A percentile compares a stretch with the other conserved stretches of the same genome.
Evolutionary conservation across 805 yeast genomes (phyloP).

Genomic region (Lachancea waltii): DNA sequence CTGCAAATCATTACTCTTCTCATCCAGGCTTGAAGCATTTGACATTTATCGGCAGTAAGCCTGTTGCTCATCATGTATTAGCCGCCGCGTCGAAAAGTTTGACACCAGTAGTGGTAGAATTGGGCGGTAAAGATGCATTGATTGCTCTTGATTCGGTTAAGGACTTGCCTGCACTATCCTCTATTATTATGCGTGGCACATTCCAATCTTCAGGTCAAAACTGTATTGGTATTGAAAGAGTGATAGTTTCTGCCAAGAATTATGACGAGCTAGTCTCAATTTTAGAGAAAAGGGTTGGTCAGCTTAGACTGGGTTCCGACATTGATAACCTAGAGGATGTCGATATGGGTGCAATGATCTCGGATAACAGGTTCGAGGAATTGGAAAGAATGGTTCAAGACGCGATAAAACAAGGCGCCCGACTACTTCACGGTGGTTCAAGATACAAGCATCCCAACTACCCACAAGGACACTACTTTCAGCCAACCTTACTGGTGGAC

Average conservation of each 20-base stretch:
- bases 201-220: slow-evolving; percentile 98
- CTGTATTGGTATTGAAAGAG: slow-evolving; percentile 95
- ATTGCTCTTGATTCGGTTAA: slow-evolving; percentile 77
- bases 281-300: slow-evolving; percentile 50
- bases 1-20: slow-evolving; percentile 78
- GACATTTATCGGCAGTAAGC: slow-evolving; percentile 93
- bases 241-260: slow-evolving; percentile 66
- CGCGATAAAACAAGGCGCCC: slow-evolving; percentile 80
- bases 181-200: slow-evolving; percentile 87
- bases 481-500: slow-evolving; percentile 81
- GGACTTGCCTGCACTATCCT: slow-evolving; percentile 52
- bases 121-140: slow-evolving; percentile 95
- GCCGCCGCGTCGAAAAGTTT: slow-evolving; percentile 76
- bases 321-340: slow-evolving; percentile 86
- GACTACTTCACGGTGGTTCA: slow-evolving; percentile 71
- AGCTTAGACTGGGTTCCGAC: slow-evolving; percentile 77
- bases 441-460: slow-evolving; percentile 81
- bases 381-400: slow-evolving; percentile 62
- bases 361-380: slow-evolving; percentile 62
- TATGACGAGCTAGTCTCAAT: slow-evolving; percentile 58
- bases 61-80: slow-evolving; percentile 85
- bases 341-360: slow-evolving; percentile 95
- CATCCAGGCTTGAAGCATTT: slow-evolving; percentile 81
- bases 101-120: slow-evolving; percentile 91
- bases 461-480: slow-evolving; percentile 91